Evolutionary conservation across 768 basidiomycete species (phyloP).

Genomic region (Candolleomyces eurysporus): DNA sequence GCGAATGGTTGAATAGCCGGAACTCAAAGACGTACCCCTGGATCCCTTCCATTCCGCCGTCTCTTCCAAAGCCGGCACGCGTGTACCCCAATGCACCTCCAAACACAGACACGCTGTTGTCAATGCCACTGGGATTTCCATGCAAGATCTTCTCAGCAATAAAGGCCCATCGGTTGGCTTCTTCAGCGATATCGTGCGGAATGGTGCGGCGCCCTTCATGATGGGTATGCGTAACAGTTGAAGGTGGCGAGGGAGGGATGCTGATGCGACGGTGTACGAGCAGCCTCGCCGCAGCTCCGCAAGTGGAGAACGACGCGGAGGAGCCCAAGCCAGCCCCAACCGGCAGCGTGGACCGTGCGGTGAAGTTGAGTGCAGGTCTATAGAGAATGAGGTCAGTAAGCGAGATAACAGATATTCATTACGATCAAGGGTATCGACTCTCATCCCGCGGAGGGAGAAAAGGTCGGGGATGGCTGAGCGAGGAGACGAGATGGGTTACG

Average conservation of each 20-base stretch:
- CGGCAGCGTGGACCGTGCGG: slow-evolving; percentile 84
- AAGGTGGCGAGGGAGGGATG: slow-evolving; percentile 51
- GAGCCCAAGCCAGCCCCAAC: slow-evolving; percentile 96
- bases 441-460: slow-evolving; percentile 6
- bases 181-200: slow-evolving; percentile 61
- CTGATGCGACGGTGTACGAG: slow-evolving; percentile 70
- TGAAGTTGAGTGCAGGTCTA: slow-evolving; percentile 78
- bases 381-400: slow-evolving; percentile 15
- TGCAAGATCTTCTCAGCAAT: slow-evolving; percentile 94
- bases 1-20: slow-evolving; percentile 3
- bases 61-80: slow-evolving; percentile 71
- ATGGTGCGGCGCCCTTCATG: slow-evolving; percentile 68
- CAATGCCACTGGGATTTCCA: slow-evolving; percentile 96
- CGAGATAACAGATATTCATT: background rate
- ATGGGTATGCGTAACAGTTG: slow-evolving; percentile 55
- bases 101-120: slow-evolving; percentile 90
- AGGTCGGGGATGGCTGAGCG: slow-evolving; percentile 2
- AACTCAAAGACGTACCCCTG: slow-evolving; percentile 61
- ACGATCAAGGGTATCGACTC: slow-evolving; percentile 1
- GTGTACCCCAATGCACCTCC: slow-evolving; percentile 93
- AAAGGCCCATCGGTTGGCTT: slow-evolving; percentile 92
- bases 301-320: slow-evolving; percentile 92
- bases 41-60: slow-evolving; percentile 81
- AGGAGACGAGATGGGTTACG: background rate
- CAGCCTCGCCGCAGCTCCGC: slow-evolving; percentile 77